These are phyloP conservation scores for Metarhizium guizhouense DNA, from an alignment of 2,329 filamentous ascomycete genomes.

Conservation along the genomic window DNA sequence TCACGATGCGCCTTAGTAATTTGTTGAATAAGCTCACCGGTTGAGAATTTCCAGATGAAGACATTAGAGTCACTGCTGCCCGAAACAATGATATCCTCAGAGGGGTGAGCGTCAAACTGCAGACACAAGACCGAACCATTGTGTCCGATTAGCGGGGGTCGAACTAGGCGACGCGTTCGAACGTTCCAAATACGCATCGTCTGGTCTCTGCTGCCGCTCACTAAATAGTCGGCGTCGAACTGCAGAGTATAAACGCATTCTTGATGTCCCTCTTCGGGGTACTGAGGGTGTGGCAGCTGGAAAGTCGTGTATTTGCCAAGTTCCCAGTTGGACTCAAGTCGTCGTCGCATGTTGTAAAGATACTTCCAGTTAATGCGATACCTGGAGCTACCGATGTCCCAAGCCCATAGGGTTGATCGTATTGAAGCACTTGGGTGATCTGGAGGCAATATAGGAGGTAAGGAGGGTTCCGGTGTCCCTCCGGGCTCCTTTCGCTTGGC, in stretches of 20 bases:
- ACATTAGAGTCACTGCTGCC: slow-evolving; percentile 89
- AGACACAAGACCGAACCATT: slow-evolving; percentile 83
- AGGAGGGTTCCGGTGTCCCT: slow-evolving; percentile 21
- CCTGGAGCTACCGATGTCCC: slow-evolving; percentile 35
- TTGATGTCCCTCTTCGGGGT: slow-evolving; percentile 72
- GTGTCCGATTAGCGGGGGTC: slow-evolving; percentile 68
- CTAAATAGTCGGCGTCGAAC: slow-evolving; percentile 74
- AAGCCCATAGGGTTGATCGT: slow-evolving; percentile 41
- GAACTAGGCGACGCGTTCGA: slow-evolving; percentile 66
- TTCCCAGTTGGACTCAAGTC: slow-evolving; percentile 87
- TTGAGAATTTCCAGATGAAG: slow-evolving; percentile 90
- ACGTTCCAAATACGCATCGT: slow-evolving; percentile 88
- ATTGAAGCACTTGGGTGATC: slow-evolving; percentile 23
- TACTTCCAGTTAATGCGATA: slow-evolving; percentile 85
- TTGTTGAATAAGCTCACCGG: slow-evolving; percentile 70
- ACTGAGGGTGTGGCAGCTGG: slow-evolving; percentile 75
- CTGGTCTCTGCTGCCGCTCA: slow-evolving; percentile 86
- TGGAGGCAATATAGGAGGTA: slow-evolving; percentile 19
- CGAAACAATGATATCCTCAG: slow-evolving; percentile 88
- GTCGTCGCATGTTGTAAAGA: slow-evolving; percentile 78
- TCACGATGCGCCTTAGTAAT: slow-evolving; percentile 73
- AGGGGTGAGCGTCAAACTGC: slow-evolving; percentile 82
- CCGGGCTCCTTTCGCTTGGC: slow-evolving; percentile 28
- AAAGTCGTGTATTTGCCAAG: slow-evolving; percentile 76
- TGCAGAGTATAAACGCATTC: slow-evolving; percentile 96